phyloP scores from a whole-genome alignment of 768 basidiomycete species.

The Saitozyma sp. region DNA sequence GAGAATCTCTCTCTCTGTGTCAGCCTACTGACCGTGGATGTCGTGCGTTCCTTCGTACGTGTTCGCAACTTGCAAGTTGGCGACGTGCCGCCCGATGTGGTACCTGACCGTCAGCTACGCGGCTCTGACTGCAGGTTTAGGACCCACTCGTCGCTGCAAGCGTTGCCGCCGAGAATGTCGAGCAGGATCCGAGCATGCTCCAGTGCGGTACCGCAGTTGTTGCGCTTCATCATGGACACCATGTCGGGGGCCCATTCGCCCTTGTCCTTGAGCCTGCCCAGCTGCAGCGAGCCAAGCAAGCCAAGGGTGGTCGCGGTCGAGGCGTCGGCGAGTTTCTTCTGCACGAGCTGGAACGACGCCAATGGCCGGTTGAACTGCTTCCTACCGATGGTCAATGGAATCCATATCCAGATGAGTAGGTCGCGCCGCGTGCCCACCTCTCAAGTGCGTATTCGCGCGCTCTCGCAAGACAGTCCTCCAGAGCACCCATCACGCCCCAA shows the following conservation, averaged over 20 bases:
- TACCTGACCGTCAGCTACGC: conserved; percentile 61
- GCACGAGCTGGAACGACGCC: conserved; percentile 94
- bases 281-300: conserved; percentile 52
- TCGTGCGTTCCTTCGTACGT: conserved; percentile 78
- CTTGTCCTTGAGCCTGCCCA: conserved; percentile 81
- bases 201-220: conserved; percentile 92
- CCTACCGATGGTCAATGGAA: conserved; percentile 25
- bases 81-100: conserved; percentile 90
- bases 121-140: not conserved
- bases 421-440: conserved; percentile 53
- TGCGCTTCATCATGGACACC: conserved; percentile 91
- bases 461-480: conserved; percentile 82
- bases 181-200: conserved; percentile 75
- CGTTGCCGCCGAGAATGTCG: conserved; percentile 93
- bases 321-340: conserved; percentile 95
- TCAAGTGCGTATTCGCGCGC: conserved; percentile 83
- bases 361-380: conserved; percentile 86
- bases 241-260: conserved; percentile 78
- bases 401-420: not conserved
- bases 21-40: conserved; percentile 42
- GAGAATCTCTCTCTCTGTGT: not conserved
- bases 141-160: conserved; percentile 83
- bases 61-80: conserved; percentile 91
- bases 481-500: conserved; percentile 93
- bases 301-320: conserved; percentile 82